Base-by-base conservation (phyloP, 768 basidiomycete species). In the Mycena indigotica region DNA sequence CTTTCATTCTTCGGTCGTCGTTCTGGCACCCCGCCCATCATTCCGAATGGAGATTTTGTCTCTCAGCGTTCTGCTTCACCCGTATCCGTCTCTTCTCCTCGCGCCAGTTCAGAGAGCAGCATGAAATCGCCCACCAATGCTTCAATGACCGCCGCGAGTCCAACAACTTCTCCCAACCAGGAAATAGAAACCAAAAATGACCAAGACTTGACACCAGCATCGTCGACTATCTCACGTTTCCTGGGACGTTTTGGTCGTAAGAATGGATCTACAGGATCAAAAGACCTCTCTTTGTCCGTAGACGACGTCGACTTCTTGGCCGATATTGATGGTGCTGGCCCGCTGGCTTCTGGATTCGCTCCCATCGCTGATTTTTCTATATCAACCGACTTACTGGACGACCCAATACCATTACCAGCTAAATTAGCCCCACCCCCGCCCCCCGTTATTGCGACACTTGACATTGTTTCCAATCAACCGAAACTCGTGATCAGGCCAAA, bases 261-360 rank as follows among this genome's bases (percentile, higher is more conserved):
- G 25, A 77, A 73, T 46, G 58, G 72, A 3, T 60, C 67, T 25
- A 56, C 75, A 48, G 79, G 63, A 52, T 72, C 74, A 28, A 76
- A 77, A 46, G 80, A 78, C 50, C 69, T 95, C 29, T 82, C 91
- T 13, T 78, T 95, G 17, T 91, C 91, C 16, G 77, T 83, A 1
- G 86, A 91, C 56, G 94, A 96, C 68, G 77, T 96, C 26, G 88
- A 92, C 62, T 95, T 89, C 67, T 77, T 96, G 19, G 84, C 83
- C 29, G 89, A 86, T 68, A 80, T 83, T 23, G 62, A 63, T n/a
- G 58, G 58, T n/a, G 35, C 44, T 12, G 24, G 13, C 12, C 46
- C 48, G 5, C 39, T 28, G 3, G 28, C 23, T 5, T 44, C 45
- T 28, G 41, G 48, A 45, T 49, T 35, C 28, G 49, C n/a, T 21